Base-by-base conservation (phyloP, 768 basidiomycete species). In the Tulasnella calospora region DNA sequence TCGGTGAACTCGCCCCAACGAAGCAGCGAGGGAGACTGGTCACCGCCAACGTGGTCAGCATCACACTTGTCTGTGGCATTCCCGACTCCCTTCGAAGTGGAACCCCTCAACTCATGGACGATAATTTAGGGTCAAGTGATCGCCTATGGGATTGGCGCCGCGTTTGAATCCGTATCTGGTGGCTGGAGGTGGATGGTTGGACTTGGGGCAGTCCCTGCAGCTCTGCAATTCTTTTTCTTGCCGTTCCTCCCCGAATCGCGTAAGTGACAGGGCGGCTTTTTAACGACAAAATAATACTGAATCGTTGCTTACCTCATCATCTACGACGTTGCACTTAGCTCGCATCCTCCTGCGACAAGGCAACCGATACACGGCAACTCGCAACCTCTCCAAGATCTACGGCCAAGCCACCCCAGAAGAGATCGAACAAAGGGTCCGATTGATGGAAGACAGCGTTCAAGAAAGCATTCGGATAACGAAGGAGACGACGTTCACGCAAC, bases 171-270 rank as follows among this genome's bases (percentile, higher is more conserved):
- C 78, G 84, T 88, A 74, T 83, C 84, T 41, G 84, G 87, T 3
- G 94, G 94, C 2, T 95, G 94, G 94, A 85, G 94, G 74, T 94
- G 89, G 89, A 92, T 94, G 91, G 92, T 93, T 21, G 94, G 92
- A 4, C 85, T 94, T 2, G 92, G 93, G 19, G 89, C 89, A 1
- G 85, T 92, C 2, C 92, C 92, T 0, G 90, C 92, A 1, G 90
- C 84, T 3, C 78, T 93, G 7, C 93, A 94, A 81, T 85, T 91
- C 47, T 67, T 87, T 3, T 84, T 90, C 76, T 82, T 94, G 73
- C 85, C 89, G 76, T 90, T 91, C 82, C 85, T 94, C 4, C 94
- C 94, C 3, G 94, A 95, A 84, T 92, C 91, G 71, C 94, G 92
- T 92, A 79, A 82, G 91, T 87, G 10, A n/a, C 8, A 10, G 41